Percentiles rank a stretch among this genome's conserved stretches.
phyloP scores from a whole-genome alignment of 345 rosid genomes.

The Geranium rotundifolium region DNA sequence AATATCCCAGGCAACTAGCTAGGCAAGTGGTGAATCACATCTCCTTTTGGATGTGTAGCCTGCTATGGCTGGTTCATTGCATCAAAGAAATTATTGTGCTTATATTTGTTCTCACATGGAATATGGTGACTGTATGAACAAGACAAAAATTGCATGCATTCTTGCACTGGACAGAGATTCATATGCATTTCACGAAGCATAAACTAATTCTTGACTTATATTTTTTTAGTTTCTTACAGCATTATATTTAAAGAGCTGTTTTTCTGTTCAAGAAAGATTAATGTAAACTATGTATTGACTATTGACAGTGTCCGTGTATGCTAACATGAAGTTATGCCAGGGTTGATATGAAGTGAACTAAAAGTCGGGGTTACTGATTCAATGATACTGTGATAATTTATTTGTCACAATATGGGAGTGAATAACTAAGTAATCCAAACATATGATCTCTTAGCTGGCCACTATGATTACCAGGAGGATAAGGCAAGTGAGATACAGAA shows the following conservation, averaged over 20 bases:
- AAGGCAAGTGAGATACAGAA: neutral
- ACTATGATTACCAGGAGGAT: neutral
- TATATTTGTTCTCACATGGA: neutral
- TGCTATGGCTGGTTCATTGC: constrained; percentile 10
- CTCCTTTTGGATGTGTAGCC: neutral
- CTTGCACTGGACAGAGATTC: neutral
- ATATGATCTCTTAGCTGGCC: neutral
- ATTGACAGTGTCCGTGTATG: neutral
- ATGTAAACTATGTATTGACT: neutral
- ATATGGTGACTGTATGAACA: constrained; percentile 5
- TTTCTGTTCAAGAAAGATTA: neutral
- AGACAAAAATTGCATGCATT: constrained; percentile 19
- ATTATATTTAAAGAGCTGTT: neutral
- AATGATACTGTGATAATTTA: neutral
- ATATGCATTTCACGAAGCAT: neutral
- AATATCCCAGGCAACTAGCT: constrained; percentile 9
- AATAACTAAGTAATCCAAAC: too few species aligned
- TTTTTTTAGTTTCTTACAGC: neutral
- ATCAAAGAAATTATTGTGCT: constrained; percentile 1
- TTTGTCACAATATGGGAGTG: neutral
- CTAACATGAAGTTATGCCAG: neutral
- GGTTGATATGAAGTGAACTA: neutral
- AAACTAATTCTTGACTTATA: neutral
- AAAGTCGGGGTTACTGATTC: too few species aligned
- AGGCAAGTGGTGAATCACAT: constrained; percentile 1